phyloP scores from a whole-genome alignment of 2,329 filamentous ascomycete genomes.

The Alternaria dauci region DNA sequence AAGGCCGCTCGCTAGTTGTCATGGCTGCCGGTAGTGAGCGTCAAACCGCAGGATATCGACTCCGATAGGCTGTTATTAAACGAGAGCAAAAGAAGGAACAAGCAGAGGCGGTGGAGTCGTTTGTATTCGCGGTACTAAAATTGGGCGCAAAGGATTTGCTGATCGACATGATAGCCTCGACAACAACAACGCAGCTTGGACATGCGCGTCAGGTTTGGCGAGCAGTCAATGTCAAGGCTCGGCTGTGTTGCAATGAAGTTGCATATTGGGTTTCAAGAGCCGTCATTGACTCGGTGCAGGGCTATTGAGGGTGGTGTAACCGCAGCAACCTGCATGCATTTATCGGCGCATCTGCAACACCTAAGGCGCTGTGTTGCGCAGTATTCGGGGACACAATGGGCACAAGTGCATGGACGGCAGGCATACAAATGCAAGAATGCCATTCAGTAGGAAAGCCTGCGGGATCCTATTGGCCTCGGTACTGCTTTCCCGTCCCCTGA shows the following conservation, averaged over 20 bases:
- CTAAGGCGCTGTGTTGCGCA: neutral
- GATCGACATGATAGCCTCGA: neutral
- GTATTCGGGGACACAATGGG: slow-evolving; percentile 4
- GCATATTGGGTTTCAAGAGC: slow-evolving; percentile 5
- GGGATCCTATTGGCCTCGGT: neutral
- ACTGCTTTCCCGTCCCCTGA: neutral
- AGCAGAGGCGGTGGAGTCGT: neutral
- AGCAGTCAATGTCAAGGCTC: neutral
- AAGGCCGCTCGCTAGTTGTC: neutral
- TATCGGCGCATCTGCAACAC: slow-evolving; percentile 1
- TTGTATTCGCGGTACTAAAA: neutral
- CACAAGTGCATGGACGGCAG: neutral
- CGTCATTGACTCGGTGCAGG: neutral
- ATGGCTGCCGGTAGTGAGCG: neutral
- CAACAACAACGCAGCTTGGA: neutral
- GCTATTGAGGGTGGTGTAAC: neutral
- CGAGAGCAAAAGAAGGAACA: slow-evolving; percentile 1
- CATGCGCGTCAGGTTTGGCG: slow-evolving; percentile 3
- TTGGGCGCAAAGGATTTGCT: neutral
- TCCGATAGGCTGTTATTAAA: neutral
- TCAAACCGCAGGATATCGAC: neutral
- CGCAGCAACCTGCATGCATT: neutral
- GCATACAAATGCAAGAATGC: neutral
- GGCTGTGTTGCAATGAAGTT: neutral
- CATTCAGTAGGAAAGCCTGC: neutral